These are phyloP conservation scores for Piper betle DNA, from an alignment of 164 flowering plant species.

Conservation along the genomic window DNA sequence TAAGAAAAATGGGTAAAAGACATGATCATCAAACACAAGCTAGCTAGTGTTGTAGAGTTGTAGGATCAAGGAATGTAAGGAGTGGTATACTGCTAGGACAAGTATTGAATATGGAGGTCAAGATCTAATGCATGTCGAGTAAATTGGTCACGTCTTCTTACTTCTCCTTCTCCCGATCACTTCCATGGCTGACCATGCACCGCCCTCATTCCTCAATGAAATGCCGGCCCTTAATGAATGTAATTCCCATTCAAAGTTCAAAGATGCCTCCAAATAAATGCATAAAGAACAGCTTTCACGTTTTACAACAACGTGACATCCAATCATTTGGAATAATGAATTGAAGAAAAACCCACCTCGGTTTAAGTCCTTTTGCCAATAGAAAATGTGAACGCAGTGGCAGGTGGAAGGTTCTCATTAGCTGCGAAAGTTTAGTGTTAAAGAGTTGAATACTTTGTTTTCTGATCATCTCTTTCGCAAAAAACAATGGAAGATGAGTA, in stretches of 20 bases:
- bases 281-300: neutral
- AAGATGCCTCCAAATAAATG: neutral
- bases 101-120: neutral
- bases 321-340: constrained; percentile 3
- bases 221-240: neutral
- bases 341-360: neutral
- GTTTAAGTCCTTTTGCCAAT: neutral
- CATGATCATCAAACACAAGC: too few species aligned
- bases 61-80: neutral
- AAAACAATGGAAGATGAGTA: neutral
- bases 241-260: constrained; percentile 2
- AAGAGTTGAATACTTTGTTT: neutral
- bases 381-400: neutral
- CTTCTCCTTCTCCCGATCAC: neutral
- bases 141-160: too few species aligned
- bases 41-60: neutral
- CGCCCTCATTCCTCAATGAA: neutral
- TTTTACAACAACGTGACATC: neutral
- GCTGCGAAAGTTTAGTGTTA: neutral
- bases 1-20: too few species aligned
- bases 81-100: neutral
- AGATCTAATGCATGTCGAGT: neutral
- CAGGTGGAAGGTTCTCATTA: constrained; percentile 1
- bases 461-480: neutral
- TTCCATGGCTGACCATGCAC: constrained; percentile 4